These are phyloP conservation scores for Wickerhamomyces pijperi DNA, from an alignment of 805 yeast genomes.

Conservation along the genomic window DNA sequence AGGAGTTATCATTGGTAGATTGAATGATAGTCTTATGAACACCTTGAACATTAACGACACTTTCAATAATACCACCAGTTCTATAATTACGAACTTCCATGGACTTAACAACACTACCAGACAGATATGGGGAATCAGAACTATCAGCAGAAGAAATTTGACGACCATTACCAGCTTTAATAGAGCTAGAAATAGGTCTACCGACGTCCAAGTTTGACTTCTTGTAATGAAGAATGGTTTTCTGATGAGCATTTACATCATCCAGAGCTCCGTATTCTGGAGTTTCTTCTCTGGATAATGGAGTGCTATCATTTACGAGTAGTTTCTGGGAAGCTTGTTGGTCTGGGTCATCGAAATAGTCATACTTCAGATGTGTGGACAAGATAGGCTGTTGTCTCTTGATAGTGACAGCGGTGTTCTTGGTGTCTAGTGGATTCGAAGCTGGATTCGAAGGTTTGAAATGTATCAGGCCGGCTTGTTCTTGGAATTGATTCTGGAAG, in stretches of 20 bases:
- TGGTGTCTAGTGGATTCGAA: conserved; percentile 56
- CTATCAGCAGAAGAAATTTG: not conserved
- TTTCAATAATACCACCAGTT: conserved; percentile 52
- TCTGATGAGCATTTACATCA: not conserved
- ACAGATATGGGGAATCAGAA: not conserved
- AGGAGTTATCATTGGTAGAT: conserved; percentile 31
- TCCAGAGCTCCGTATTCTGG: not conserved
- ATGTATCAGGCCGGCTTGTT: conserved; percentile 8
- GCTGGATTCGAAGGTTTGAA: conserved; percentile 44
- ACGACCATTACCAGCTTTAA: not conserved
- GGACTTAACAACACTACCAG: not conserved
- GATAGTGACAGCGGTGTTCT: conserved; percentile 55
- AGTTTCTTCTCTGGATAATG: not conserved
- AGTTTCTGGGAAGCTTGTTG: conserved; percentile 1
- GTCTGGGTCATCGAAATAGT: conserved; percentile 10
- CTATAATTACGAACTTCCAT: conserved; percentile 15
- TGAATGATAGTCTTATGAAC: conserved; percentile 80
- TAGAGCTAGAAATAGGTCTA: not conserved
- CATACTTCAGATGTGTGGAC: conserved; percentile 6
- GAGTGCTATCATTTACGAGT: not conserved
- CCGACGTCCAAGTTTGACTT: conserved; percentile 5
- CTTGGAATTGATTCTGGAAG: conserved; percentile 2
- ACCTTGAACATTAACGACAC: conserved; percentile 75
- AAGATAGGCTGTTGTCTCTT: conserved; percentile 33
- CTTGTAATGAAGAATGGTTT: conserved; percentile 6